Conservation (phyloP, 2,329 filamentous ascomycete species). For the Ophiostoma novo-ulmi region DNA sequence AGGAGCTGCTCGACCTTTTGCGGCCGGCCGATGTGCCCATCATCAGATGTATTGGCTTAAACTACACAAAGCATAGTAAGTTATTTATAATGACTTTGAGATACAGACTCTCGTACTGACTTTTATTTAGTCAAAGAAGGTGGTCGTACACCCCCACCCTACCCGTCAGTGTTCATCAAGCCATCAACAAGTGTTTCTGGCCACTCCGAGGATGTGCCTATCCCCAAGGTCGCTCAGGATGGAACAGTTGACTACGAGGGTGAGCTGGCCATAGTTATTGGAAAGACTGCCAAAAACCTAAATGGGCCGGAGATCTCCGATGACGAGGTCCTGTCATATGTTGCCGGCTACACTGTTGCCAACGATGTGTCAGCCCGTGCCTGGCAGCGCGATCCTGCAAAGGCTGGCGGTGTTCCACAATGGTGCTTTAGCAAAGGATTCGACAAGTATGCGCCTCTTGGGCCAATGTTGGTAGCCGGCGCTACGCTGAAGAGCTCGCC, state of each 20-base stretch:
- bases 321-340: slow-evolving; percentile 43
- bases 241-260: slow-evolving; percentile 39
- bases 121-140: slow-evolving; percentile 40
- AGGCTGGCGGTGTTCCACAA: slow-evolving; percentile 50
- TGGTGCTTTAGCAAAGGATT: slow-evolving; percentile 55
- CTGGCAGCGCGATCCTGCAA: slow-evolving; percentile 45
- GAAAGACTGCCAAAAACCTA: slow-evolving; percentile 31
- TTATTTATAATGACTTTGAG: not conserved
- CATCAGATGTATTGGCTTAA: slow-evolving; percentile 54
- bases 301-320: slow-evolving; percentile 38
- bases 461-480: slow-evolving; percentile 42
- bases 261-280: slow-evolving; percentile 34
- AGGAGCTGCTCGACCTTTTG: slow-evolving; percentile 48
- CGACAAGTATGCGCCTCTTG: slow-evolving; percentile 51
- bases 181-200: slow-evolving; percentile 39
- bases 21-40: slow-evolving; percentile 49
- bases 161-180: slow-evolving; percentile 50
- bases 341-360: slow-evolving; percentile 50
- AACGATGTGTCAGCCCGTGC: slow-evolving; percentile 51
- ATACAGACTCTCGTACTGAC: no score
- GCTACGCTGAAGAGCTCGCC: not conserved
- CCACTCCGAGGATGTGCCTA: slow-evolving; percentile 38
- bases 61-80: slow-evolving; percentile 52
- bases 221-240: slow-evolving; percentile 43
- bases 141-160: slow-evolving; percentile 45